Base-by-base conservation (phyloP, 441 rosid genomes). In the Arabidopsis hybrid region DNA sequence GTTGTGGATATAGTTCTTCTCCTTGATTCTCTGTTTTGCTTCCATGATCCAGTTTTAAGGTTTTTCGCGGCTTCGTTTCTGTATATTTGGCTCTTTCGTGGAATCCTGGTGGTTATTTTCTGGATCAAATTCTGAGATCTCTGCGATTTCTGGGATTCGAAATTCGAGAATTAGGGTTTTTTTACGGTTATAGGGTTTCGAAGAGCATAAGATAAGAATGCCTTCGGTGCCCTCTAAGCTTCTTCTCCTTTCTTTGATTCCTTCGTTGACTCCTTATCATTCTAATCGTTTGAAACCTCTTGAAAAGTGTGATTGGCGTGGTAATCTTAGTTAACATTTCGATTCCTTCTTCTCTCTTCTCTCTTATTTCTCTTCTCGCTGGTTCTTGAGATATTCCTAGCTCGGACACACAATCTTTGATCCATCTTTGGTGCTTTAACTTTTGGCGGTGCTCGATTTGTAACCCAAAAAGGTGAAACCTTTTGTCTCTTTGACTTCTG, bases 301-400 rank as follows among this genome's bases (percentile, higher is more conserved):
- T 62, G 84, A 90, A 71, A 95, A 95, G 76, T 55, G 96, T 73
- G 92, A 92, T 88, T 86, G 97, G 80, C 97, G 96, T 85, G 95
- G 93, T 85, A 91, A 88, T 82, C 94, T 89, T 85, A 89, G 97
- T 88, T 92, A 87, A 86, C 91, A 12, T 75, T 65, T 52, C 56
- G 32, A 12, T 45, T 40, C 9, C 34, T 58, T 17, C 18, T 56
- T 31, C 38, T 34, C 34, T 43, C 60, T 12, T 0, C 0, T 42
- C 51, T 34, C 32, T 4, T 66, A 49, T n/a, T 16, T 32, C 43
- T 50, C 36, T 53, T 26, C 40, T 65, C 52, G 26, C 52, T 64
- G 17, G 59, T 46, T 17, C 57, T 50, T 50, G 63, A 62, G 63
- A 43, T 35, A 29, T 9, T 11, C 56, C 17, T 26, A 38, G 52